Base-by-base conservation (phyloP, 441 rosid species). In the Rhodomyrtus psidioides region DNA sequence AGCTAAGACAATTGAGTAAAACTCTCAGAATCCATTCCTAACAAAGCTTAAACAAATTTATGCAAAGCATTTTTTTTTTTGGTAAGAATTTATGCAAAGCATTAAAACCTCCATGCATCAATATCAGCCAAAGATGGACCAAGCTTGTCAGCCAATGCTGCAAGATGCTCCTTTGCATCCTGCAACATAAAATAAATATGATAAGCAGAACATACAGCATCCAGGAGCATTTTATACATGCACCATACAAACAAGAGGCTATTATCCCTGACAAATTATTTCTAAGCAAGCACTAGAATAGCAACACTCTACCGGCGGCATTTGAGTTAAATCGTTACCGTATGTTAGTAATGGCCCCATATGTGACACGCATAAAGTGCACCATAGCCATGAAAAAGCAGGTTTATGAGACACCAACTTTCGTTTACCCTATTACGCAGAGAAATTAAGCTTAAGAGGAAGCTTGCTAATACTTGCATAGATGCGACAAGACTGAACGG, bases 111-210 rank as follows among this genome's bases (percentile, higher is more conserved):
- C 57, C 91, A 83, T 96, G 96, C 99, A 90, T 95, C 92, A 85
- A 96, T 97, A 89, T 94, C 99, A 27, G 97, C 93, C 90, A 97
- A 93, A 85, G 99, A 95, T 28, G 94, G 85, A 87, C 98, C 99
- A 91, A 97, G 93, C 93, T 95, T 93, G 94, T 96, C 96, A 62
- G 97, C 99, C 89, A 97, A 86, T 12, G 99, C 99, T 84, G 93
- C 93, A 86, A 97, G 97, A 91, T 96, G 98, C 93, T 95, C 98
- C 92, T 96, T 97, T 65, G 98, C 99, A 86, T 97, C 99, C 99
- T 97, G 95, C 82, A 91, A 89, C 62, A 44, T 83, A 27, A 54
- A 74, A 85, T 30, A n/a, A 76, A 28, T 44, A 83, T 58, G 82
- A 81, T 88, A 87, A 89, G 79, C 85, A 86, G 81, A 9, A 53